Base-by-base conservation (phyloP, 208 protist species). In the Trichomonas gallinae region DNA sequence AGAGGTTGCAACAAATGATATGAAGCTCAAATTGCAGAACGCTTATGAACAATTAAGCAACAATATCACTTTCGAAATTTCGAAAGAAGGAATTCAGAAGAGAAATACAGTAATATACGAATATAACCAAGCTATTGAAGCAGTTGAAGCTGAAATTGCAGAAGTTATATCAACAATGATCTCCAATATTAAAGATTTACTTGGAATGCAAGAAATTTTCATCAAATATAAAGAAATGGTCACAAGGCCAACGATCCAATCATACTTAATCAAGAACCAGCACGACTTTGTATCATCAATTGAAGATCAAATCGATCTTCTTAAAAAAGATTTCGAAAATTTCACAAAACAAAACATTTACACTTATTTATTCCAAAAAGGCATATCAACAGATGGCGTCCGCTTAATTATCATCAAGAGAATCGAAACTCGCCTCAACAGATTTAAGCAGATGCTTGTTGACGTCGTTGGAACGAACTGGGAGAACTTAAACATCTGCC, bases 311-410 rank as follows among this genome's bases (percentile, higher is more conserved):
- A 42, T 93, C 31, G 87, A 93, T 48, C 17, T 38, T 48, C 44
- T 93, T 51, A 93, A 93, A 21, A 93, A 93, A 51, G 87, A 93
- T n/a, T 31, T 93, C 44, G 44, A 49, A 1, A 93, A 93, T 51
- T 49, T 93, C 21, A 34, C 40, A 51, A 93, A 93, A 26, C 31
- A 48, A n/a, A 42, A 42, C 17, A 93, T 93, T 38, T 48, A 48
- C 26, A 93, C 44, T 9, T 93, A 93, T 51, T 38, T 51, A 15
- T 44, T 49, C 11, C 15, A 23, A 9, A 93, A 93, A 93, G 87
- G 87, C 15, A 26, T 36, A 34, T 49, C 87, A 9, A 48, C 87
- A 51, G 87, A 93, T 51, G 40, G 40, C 4, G 87, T 42, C 0
- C 42, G 45, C 3, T 31, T 93, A 6, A n/a, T 93, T 21, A 42